phyloP scores from a whole-genome alignment of 78 protist genomes.

The Protostelium mycophagum region DNA sequence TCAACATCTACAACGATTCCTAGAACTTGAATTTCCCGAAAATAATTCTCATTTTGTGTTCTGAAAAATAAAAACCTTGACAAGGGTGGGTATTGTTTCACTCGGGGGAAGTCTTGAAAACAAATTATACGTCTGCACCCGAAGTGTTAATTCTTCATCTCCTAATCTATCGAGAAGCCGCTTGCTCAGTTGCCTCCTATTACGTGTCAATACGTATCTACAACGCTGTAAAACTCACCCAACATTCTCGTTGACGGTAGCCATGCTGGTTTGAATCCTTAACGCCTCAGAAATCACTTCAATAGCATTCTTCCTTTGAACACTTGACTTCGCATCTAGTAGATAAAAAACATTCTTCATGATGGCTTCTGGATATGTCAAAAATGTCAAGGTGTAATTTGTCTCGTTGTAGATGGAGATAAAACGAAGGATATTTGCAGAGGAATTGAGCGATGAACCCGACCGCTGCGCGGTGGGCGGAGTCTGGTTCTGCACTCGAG shows the following conservation, averaged over 20 bases:
- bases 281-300: neutral
- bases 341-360: neutral
- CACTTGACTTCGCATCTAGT: neutral
- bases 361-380: neutral
- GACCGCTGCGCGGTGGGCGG: neutral
- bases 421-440: conserved; percentile 1
- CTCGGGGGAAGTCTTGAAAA: neutral
- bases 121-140: neutral
- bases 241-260: neutral
- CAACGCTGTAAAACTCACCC: neutral
- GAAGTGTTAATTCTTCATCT: neutral
- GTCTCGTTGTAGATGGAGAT: neutral
- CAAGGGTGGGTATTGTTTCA: neutral
- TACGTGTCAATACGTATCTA: neutral
- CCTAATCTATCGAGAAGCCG: neutral
- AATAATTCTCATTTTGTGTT: too few relatives aligned
- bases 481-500: too few relatives aligned
- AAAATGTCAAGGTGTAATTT: neutral
- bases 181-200: neutral
- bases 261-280: neutral
- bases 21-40: too few relatives aligned
- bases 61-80: too few relatives aligned
- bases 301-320: neutral
- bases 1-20: neutral
- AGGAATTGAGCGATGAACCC: neutral